Conservation (phyloP, 768 basidiomycete genomes). For the Gloeopeniophorella convolvens region DNA sequence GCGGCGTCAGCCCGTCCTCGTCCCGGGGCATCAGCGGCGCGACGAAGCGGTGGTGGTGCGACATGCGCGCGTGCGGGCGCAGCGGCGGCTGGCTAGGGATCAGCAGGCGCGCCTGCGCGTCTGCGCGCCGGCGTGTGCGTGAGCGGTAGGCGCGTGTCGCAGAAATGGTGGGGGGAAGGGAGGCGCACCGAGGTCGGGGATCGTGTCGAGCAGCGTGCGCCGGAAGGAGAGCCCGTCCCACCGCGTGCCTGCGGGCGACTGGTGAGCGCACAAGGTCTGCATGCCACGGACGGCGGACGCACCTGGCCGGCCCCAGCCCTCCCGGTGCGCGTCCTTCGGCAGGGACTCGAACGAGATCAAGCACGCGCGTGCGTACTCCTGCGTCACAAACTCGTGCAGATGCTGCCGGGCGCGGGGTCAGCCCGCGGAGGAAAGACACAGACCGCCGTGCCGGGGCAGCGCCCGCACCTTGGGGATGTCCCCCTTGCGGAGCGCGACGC, state of each 20-base stretch:
- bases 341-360: conserved; percentile 64
- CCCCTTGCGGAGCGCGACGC: conserved; percentile 41
- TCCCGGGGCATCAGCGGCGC: conserved; percentile 52
- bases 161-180: neutral
- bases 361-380: conserved; percentile 72
- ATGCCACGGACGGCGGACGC: conserved; percentile 16
- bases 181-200: conserved; percentile 58
- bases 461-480: conserved; percentile 55
- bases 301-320: conserved; percentile 76
- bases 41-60: conserved; percentile 76
- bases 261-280: neutral
- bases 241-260: conserved; percentile 44
- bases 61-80: conserved; percentile 70
- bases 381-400: conserved; percentile 60
- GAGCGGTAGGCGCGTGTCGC: neutral
- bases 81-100: conserved; percentile 66
- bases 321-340: conserved; percentile 57
- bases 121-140: conserved; percentile 30
- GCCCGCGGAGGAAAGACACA: neutral
- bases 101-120: conserved; percentile 60
- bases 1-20: conserved; percentile 55
- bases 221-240: conserved; percentile 60
- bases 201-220: conserved; percentile 62
- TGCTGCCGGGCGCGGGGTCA: conserved; percentile 32
- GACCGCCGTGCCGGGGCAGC: neutral